Conservation (phyloP, 129 eudicot species). For the Pittosporum tobira region DNA sequence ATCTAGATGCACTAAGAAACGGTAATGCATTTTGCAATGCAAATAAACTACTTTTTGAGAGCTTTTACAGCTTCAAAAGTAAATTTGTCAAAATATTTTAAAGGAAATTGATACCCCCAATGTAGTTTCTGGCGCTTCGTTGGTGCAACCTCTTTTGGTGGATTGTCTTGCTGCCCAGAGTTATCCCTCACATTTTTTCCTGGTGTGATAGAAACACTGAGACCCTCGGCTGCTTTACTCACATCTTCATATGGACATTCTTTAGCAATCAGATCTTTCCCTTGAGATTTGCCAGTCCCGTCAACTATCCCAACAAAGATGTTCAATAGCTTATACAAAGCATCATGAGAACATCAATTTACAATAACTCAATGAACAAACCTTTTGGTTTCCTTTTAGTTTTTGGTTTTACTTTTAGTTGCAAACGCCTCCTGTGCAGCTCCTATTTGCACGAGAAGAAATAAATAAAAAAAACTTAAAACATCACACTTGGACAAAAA, state of each 20-base stretch:
- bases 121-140: conserved; percentile 55
- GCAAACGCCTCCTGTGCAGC: conserved; percentile 74
- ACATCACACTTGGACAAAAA: background rate
- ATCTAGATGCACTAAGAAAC: background rate
- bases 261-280: conserved; percentile 18
- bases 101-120: conserved; percentile 50
- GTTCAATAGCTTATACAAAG: background rate
- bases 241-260: conserved; percentile 14
- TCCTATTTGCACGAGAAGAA: conserved; percentile 35
- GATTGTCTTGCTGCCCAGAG: conserved; percentile 16
- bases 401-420: conserved; percentile 54
- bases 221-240: conserved; percentile 15
- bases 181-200: conserved; percentile 1
- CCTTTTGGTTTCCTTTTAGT: conserved; percentile 50
- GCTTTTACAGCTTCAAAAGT: background rate
- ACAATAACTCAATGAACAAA: conserved; percentile 5
- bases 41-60: background rate
- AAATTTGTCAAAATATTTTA: background rate
- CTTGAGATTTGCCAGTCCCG: conserved; percentile 16
- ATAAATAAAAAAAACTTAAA: background rate
- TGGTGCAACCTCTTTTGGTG: conserved; percentile 13
- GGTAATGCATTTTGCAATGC: background rate
- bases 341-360: background rate
- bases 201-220: conserved; percentile 12
- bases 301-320: conserved; percentile 22